Evolutionary conservation across 129 eudicot genomes (phyloP).

Genomic region (Chrysanthemum lavandulifolium): DNA sequence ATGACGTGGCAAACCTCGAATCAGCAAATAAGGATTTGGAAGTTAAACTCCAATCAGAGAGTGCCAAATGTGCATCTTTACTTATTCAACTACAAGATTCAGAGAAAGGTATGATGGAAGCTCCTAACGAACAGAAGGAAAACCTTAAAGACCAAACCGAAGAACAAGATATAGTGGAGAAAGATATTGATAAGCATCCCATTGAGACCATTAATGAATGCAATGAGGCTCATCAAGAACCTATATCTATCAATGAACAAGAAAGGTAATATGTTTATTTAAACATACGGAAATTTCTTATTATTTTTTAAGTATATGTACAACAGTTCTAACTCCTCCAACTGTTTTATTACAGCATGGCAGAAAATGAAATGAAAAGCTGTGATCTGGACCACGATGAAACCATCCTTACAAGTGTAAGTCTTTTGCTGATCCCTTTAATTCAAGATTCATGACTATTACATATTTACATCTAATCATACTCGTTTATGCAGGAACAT

Average conservation of each 20-base stretch:
- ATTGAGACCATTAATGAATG: conserved; percentile 37
- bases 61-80: conserved; percentile 31
- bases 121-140: not conserved
- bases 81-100: conserved; percentile 50
- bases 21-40: conserved; percentile 38
- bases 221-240: conserved; percentile 38
- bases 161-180: conserved; percentile 31
- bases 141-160: conserved; percentile 35
- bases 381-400: conserved; percentile 30
- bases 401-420: conserved; percentile 57
- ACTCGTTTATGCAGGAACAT: conserved; percentile 44
- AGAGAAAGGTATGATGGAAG: conserved; percentile 20
- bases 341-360: conserved; percentile 40
- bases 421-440: conserved; percentile 19
- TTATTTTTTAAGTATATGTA: not conserved
- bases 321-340: conserved; percentile 21
- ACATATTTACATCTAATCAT: not conserved
- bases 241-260: conserved; percentile 41
- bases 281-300: not conserved
- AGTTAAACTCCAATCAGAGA: conserved; percentile 36
- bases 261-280: conserved; percentile 47
- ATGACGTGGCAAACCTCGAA: conserved; percentile 34
- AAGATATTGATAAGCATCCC: conserved; percentile 46
- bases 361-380: conserved; percentile 32
- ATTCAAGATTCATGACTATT: conserved; percentile 16